Evolutionary conservation across 2,329 filamentous ascomycete genomes (phyloP).

Genomic region (Neonectria coccinea): DNA sequence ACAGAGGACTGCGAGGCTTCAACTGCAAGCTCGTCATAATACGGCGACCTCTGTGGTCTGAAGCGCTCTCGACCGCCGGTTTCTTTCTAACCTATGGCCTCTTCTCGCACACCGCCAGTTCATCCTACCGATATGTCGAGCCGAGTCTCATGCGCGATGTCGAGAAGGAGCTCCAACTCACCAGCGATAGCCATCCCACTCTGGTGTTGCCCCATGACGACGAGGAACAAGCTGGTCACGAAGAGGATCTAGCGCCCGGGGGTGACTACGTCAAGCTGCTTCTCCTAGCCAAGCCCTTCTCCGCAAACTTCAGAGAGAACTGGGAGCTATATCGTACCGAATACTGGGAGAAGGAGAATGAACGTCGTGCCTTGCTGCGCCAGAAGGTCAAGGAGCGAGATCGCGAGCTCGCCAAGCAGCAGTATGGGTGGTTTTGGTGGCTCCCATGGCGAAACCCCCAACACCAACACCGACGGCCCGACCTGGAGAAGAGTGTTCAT

Average conservation of each 20-base stretch:
- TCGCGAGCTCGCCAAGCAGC: slow-evolving; percentile 73
- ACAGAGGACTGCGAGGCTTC: slow-evolving; percentile 89
- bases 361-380: slow-evolving; percentile 80
- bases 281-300: slow-evolving; percentile 93
- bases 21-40: slow-evolving; percentile 97
- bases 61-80: slow-evolving; percentile 76
- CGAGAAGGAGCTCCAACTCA: slow-evolving; percentile 67
- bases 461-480: slow-evolving; percentile 49
- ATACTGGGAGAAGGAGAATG: slow-evolving; percentile 98
- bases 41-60: slow-evolving; percentile 83
- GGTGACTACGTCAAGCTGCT: slow-evolving; percentile 94
- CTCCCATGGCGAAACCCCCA: slow-evolving; percentile 71
- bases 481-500: slow-evolving; percentile 53
- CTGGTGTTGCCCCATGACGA: slow-evolving; percentile 61
- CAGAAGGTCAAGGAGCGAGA: slow-evolving; percentile 76
- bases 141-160: slow-evolving; percentile 69
- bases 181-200: slow-evolving; percentile 55
- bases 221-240: slow-evolving; percentile 75
- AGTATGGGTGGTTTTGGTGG: slow-evolving; percentile 87
- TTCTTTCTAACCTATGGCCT: slow-evolving; percentile 84
- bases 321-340: slow-evolving; percentile 96
- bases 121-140: slow-evolving; percentile 82
- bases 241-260: slow-evolving; percentile 90
- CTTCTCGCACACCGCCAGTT: slow-evolving; percentile 75
- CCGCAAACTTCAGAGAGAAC: slow-evolving; percentile 92